Base-by-base conservation (phyloP, 192 early-diverging fungal genomes). In the Martensiomyces pterosporus region DNA sequence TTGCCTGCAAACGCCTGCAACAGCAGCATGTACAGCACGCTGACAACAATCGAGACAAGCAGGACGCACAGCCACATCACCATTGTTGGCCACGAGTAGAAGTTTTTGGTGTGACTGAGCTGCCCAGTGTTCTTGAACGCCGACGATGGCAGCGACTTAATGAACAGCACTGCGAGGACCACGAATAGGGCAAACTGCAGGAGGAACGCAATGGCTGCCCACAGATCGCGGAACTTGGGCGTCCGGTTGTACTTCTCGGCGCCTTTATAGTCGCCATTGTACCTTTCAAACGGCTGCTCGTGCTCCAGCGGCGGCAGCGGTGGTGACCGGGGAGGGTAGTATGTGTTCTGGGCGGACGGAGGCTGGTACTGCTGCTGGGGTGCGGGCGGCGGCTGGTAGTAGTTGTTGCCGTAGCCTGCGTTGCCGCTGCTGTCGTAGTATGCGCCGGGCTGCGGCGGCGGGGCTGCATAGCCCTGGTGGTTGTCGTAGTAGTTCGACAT, bases 1-100 rank as follows among this genome's bases (percentile, higher is more conserved):
- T 71, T 56, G 15, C 64, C 57, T 10, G 79, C 69, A 47, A 79
- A 77, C 49, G 74, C 68, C 49, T 82, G 78, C 48, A 80, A 71
- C 19, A 80, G 39, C 3, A 79, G 29, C 45, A 83, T 52, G 49
- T 85, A 85, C 6, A 67, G 22, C 8, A 82, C 37, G 55, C 81
- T 82, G 35, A 85, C 61, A 23, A 80, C 58, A 23, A 82, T 69
- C 17, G 76, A 75, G 21, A 64, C 47, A 5, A 78, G 47, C 18
- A 67, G 54, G 13, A 75, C 60, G 42, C 60, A 60, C 42, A 70
- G 68, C 65, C 53, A 78, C 53, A 71, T 67, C 39, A 62, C 67
- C 60, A 69, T 80, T 39, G 77, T 68, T 36, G 72, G 73, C 74
- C 53, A 71, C 38, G 47, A 71, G 56, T 67, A 80, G 52, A 75